Evolutionary conservation across 495 filamentous ascomycete genomes (phyloP).

Genomic region (Trichoderma orchidacearum): DNA sequence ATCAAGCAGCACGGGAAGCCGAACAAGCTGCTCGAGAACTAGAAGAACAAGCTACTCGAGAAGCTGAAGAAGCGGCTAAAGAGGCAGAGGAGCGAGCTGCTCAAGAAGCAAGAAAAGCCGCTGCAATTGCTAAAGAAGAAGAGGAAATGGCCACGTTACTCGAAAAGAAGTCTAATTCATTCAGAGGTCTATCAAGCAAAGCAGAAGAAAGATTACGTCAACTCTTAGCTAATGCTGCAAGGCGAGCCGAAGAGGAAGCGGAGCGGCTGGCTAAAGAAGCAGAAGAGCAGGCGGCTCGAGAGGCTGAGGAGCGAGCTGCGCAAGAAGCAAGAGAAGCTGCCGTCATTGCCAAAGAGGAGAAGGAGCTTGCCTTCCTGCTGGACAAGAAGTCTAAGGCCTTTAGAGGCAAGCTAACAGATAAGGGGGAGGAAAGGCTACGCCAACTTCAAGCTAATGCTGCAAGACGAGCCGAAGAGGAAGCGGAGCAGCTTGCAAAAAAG

Average conservation of each 20-base stretch:
- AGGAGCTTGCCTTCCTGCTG: not conserved
- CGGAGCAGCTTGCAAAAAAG: slow-evolving; percentile 12
- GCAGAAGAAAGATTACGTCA: not conserved
- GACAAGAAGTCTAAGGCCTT: slow-evolving; percentile 1
- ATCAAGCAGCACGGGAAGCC: slow-evolving; percentile 11
- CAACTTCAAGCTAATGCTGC: slow-evolving; percentile 18
- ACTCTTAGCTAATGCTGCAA: not conserved
- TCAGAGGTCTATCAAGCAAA: not conserved
- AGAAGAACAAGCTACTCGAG: slow-evolving; percentile 9
- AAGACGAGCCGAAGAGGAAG: slow-evolving; percentile 15
- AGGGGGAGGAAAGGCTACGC: slow-evolving; percentile 20
- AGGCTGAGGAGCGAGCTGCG: slow-evolving; percentile 1
- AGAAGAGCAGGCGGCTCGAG: slow-evolving; percentile 5
- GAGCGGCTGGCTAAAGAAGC: slow-evolving; percentile 10
- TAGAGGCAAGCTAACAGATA: slow-evolving; percentile 12
- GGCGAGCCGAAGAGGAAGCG: slow-evolving; percentile 1
- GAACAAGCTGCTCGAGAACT: not conserved
- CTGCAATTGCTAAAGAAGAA: slow-evolving; percentile 12
- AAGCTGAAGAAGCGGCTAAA: slow-evolving; percentile 4
- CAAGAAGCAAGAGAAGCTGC: slow-evolving; percentile 3
- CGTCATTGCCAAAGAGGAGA: not conserved
- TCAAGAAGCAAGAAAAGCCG: not conserved
- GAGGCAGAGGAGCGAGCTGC: slow-evolving; percentile 5
- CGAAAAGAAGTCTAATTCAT: not conserved
- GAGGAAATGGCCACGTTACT: slow-evolving; percentile 3